A percentile compares a stretch with the other conserved stretches of the same genome.
Conservation (phyloP, 306 rosid species). For the Canavalia gladiata region DNA sequence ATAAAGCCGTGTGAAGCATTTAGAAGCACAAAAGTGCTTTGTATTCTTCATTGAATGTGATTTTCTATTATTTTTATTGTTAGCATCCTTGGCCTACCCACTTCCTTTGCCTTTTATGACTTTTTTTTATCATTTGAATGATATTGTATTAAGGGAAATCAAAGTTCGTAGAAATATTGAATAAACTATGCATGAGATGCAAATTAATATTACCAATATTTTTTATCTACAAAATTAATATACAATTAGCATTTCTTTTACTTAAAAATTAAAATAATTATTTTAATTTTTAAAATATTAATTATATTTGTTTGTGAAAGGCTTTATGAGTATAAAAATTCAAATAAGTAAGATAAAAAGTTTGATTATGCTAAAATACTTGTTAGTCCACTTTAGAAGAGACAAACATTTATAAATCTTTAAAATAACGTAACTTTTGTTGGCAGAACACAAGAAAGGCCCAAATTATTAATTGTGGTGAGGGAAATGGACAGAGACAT, state of each 20-base stretch:
- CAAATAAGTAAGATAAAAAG: too few species aligned
- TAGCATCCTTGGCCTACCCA: neutral
- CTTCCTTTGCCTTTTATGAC: neutral
- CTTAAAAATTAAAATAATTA: too few species aligned
- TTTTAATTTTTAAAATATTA: too few species aligned
- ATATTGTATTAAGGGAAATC: neutral
- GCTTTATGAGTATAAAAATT: too few species aligned
- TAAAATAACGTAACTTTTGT: neutral
- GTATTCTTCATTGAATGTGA: neutral
- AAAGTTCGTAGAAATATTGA: too few species aligned
- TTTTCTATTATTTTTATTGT: neutral
- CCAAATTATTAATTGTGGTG: slow-evolving; percentile 19
- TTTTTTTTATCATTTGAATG: neutral
- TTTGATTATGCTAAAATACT: neutral
- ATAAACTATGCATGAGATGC: too few species aligned
- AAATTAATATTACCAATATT: too few species aligned
- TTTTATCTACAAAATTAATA: too few species aligned
- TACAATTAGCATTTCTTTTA: too few species aligned
- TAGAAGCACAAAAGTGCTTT: slow-evolving; percentile 15
- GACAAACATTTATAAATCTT: neutral
- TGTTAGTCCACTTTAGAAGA: neutral
- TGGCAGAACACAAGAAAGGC: neutral
- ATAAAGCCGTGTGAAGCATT: neutral
- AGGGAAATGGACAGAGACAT: slow-evolving; percentile 51
- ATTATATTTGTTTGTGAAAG: too few species aligned